A percentile compares a stretch with the other conserved stretches of the same genome.
Evolutionary conservation across 2,329 filamentous ascomycete genomes (phyloP).

Genomic region (Fonsecaea monophora): DNA sequence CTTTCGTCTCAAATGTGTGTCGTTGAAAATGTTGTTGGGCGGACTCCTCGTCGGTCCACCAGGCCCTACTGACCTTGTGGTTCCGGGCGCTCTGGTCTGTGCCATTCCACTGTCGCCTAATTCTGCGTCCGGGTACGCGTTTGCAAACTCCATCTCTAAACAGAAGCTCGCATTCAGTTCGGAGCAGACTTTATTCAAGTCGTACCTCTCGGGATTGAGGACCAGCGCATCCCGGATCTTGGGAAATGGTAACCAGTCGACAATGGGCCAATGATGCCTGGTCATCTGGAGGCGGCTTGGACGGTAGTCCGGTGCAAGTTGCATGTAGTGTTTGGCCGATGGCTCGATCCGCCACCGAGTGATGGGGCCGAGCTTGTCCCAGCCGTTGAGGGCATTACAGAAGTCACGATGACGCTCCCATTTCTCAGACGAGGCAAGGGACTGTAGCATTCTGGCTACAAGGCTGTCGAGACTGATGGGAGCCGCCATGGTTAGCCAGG

Average conservation of each 20-base stretch:
- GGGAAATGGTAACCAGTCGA: conserved; percentile 8
- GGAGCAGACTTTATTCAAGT: conserved; percentile 6
- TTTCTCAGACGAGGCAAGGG: conserved; percentile 1
- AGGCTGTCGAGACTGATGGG: conserved; percentile 10
- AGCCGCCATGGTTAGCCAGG: conserved; percentile 2
- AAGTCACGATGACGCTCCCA: conserved; percentile 5
- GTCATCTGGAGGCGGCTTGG: conserved; percentile 5
- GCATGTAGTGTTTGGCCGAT: conserved; percentile 2
- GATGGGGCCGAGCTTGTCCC: conserved; percentile 8
- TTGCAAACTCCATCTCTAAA: conserved; percentile 7
- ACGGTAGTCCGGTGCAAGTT: background rate
- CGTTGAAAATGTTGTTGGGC: background rate
- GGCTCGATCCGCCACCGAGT: conserved; percentile 9
- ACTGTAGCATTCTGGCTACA: conserved; percentile 5
- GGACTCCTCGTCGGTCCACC: background rate
- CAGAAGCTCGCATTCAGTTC: conserved; percentile 10
- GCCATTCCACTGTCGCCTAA: background rate
- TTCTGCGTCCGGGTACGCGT: background rate
- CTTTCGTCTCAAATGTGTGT: background rate
- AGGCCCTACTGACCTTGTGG: background rate
- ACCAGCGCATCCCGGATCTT: background rate
- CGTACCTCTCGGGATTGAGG: conserved; percentile 4
- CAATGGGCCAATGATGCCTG: conserved; percentile 9
- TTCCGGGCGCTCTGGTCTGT: background rate
- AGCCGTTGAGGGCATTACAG: conserved; percentile 3